A percentile compares a stretch with the other conserved stretches of the same genome.
These are phyloP conservation scores for Epichloe festucae DNA, from an alignment of 2,329 filamentous ascomycete species.

Conservation along the genomic window DNA sequence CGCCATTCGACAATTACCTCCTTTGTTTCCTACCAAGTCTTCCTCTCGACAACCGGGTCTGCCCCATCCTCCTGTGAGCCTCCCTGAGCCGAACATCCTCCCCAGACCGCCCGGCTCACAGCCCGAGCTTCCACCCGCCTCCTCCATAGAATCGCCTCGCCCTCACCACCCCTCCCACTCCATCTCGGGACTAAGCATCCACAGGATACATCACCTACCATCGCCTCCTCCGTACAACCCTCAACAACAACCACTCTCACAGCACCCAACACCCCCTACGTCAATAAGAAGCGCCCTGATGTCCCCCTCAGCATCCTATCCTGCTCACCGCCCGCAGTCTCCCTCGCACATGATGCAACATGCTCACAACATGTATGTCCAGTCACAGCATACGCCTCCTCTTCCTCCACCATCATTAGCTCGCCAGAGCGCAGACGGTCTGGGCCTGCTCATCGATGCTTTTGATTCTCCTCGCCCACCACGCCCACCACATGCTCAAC, in stretches of 20 bases:
- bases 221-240: constrained; percentile 6
- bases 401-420: constrained; percentile 3
- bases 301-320: constrained; percentile 10
- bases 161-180: constrained; percentile 3
- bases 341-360: constrained; percentile 5
- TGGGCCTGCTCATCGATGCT: constrained; percentile 29
- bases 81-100: constrained; percentile 9
- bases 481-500: constrained; percentile 8
- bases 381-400: constrained; percentile 7
- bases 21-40: constrained; percentile 2
- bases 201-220: constrained; percentile 1
- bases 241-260: constrained; percentile 2
- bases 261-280: constrained; percentile 8
- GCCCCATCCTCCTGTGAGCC: constrained; percentile 3
- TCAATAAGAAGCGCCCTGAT: constrained; percentile 10
- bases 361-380: constrained; percentile 5
- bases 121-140: constrained; percentile 10
- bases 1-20: constrained; percentile 10
- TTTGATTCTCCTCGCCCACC: constrained; percentile 21
- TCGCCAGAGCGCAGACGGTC: constrained; percentile 17
- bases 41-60: background rate
- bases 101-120: constrained; percentile 11
- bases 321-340: constrained; percentile 8
- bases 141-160: constrained; percentile 7
- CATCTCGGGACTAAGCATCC: background rate